Conservation (phyloP, 768 basidiomycete genomes). For the Crepidotus variabilis region DNA sequence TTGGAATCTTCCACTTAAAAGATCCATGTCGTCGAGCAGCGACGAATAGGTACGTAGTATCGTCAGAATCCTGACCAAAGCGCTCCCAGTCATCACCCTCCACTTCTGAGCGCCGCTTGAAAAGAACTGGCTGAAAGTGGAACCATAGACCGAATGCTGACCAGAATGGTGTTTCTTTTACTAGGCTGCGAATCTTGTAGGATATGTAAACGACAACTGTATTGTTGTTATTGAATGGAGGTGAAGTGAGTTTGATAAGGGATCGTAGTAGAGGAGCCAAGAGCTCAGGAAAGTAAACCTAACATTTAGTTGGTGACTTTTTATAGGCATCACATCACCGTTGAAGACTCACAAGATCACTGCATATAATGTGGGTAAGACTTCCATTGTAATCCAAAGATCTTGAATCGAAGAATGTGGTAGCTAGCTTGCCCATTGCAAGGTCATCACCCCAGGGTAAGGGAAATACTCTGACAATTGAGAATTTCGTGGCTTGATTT, state of each 20-base stretch:
- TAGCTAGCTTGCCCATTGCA: constrained; percentile 37
- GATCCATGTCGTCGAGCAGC: constrained; percentile 59
- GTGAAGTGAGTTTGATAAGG: constrained; percentile 67
- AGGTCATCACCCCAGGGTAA: constrained; percentile 66
- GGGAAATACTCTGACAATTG: constrained; percentile 44
- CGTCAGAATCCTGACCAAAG: constrained; percentile 38
- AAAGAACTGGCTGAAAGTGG: constrained; percentile 52
- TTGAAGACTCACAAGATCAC: constrained; percentile 67
- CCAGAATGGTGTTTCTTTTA: constrained; percentile 78
- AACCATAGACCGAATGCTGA: constrained; percentile 79
- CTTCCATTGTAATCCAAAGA: constrained; percentile 5
- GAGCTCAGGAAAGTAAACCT: constrained; percentile 87
- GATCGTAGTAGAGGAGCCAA: constrained; percentile 73
- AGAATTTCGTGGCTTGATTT: not conserved
- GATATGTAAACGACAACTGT: constrained; percentile 52
- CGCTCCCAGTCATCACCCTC: constrained; percentile 30
- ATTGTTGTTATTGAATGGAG: constrained; percentile 29
- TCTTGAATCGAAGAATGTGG: constrained; percentile 28
- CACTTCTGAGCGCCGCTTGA: constrained; percentile 16
- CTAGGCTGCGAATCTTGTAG: constrained; percentile 71
- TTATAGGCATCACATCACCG: not conserved
- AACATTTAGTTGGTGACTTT: constrained; percentile 1
- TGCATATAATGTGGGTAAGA: constrained; percentile 73
- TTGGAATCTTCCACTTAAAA: constrained; percentile 49
- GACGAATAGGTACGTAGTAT: constrained; percentile 56